Conservation (phyloP, 73 alveolate species). For the Blepharisma japonicum region DNA sequence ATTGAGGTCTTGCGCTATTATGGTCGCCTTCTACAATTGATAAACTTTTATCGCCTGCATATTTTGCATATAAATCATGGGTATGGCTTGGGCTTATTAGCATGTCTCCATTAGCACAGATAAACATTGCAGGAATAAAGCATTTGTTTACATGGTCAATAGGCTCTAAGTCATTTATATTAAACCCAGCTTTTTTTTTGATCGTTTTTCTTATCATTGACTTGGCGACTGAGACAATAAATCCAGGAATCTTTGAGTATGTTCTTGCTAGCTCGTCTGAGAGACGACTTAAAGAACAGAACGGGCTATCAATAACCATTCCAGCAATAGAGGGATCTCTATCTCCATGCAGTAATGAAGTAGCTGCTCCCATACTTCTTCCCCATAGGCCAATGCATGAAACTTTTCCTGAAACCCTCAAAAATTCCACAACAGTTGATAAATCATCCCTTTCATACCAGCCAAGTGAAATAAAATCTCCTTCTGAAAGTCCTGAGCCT, state of each 20-base stretch:
- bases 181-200: conserved; percentile 82
- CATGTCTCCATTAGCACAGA: conserved; percentile 85
- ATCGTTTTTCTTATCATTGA: conserved; percentile 77
- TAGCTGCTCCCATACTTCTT: conserved; percentile 97
- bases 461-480: conserved; percentile 70
- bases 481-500: conserved; percentile 68
- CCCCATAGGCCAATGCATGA: conserved; percentile 85
- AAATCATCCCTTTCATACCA: conserved; percentile 68
- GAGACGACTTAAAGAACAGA: conserved; percentile 65
- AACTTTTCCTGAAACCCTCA: conserved; percentile 70
- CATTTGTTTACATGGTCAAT: conserved; percentile 70
- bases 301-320: conserved; percentile 97
- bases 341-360: conserved; percentile 87
- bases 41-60: conserved; percentile 91
- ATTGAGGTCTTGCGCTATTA: conserved; percentile 48
- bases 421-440: conserved; percentile 70
- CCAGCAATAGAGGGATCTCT: conserved; percentile 93
- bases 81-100: conserved; percentile 93
- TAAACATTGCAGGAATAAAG: conserved; percentile 83
- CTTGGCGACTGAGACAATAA: conserved; percentile 64
- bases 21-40: conserved; percentile 50
- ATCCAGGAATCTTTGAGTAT: conserved; percentile 50
- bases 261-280: conserved; percentile 72
- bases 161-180: conserved; percentile 81
- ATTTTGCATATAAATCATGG: conserved; percentile 79